These are phyloP conservation scores for Bruguiera hainesii DNA, from an alignment of 441 rosid species.

Conservation along the genomic window DNA sequence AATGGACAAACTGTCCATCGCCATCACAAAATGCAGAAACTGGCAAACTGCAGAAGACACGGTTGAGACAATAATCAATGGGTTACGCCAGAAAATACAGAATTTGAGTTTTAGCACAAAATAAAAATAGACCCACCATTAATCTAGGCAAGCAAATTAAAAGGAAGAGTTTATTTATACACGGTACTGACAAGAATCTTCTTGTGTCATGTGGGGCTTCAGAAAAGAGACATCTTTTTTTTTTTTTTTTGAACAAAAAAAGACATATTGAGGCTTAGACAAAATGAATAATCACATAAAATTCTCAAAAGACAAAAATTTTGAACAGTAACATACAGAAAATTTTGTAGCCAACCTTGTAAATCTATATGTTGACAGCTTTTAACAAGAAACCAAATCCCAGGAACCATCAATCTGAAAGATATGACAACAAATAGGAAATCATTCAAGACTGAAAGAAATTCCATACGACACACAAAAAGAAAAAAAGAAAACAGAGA, in stretches of 20 bases:
- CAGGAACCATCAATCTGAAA: conserved; percentile 20
- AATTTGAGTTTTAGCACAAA: not conserved
- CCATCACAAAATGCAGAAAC: no score
- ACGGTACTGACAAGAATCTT: no score
- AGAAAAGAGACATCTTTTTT: no score
- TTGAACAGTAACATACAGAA: not conserved
- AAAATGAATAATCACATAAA: not conserved
- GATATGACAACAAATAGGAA: not conserved
- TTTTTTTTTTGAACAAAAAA: no score
- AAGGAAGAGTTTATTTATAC: not conserved
- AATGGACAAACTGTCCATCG: not conserved
- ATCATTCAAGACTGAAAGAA: not conserved
- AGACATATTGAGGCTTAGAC: no score
- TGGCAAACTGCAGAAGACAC: not conserved
- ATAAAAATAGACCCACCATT: not conserved
- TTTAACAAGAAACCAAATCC: conserved; percentile 16
- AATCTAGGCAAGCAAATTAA: conserved; percentile 4
- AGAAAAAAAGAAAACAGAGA: not conserved
- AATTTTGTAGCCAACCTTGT: conserved; percentile 9
- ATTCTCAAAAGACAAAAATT: not conserved
- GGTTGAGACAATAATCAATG: conserved; percentile 8
- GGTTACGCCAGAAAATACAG: not conserved
- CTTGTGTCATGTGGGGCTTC: no score
- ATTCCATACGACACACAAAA: not conserved
- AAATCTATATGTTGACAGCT: conserved; percentile 10